A percentile compares a stretch with the other conserved stretches of the same genome.
Evolutionary conservation across 805 yeast species (phyloP).

Genomic region (Kockiozyma suomiensis): DNA sequence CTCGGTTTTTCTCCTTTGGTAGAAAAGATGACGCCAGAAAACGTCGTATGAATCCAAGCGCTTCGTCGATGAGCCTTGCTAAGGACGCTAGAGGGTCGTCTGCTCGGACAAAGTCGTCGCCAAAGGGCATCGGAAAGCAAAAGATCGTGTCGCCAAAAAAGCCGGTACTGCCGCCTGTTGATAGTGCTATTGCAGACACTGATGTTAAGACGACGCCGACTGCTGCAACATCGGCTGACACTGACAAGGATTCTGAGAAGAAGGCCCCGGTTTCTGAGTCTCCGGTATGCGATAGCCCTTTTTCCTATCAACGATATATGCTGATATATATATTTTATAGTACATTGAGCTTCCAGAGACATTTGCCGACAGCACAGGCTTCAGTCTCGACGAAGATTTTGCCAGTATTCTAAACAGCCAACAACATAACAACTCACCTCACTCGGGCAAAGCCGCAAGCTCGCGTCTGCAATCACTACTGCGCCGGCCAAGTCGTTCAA

Average conservation of each 20-base stretch:
- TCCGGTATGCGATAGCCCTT: no score
- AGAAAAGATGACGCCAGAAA: background rate
- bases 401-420: conserved; percentile 27
- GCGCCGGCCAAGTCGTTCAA: conserved; percentile 19
- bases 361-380: conserved; percentile 11
- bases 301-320: no score
- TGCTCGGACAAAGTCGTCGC: background rate
- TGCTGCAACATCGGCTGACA: background rate
- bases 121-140: background rate
- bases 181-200: background rate
- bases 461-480: conserved; percentile 21
- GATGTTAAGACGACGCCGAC: background rate
- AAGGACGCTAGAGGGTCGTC: background rate
- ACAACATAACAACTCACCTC: conserved; percentile 14
- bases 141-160: background rate
- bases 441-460: conserved; percentile 18
- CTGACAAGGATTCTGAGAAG: background rate
- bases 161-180: background rate
- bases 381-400: conserved; percentile 36
- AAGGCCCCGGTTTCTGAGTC: background rate
- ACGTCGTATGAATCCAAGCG: background rate
- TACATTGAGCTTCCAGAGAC: conserved; percentile 9
- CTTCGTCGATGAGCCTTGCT: background rate
- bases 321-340: no score
- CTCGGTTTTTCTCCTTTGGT: conserved; percentile 11